phyloP scores from a whole-genome alignment of 805 yeast species.

The Ogataea corticis region DNA sequence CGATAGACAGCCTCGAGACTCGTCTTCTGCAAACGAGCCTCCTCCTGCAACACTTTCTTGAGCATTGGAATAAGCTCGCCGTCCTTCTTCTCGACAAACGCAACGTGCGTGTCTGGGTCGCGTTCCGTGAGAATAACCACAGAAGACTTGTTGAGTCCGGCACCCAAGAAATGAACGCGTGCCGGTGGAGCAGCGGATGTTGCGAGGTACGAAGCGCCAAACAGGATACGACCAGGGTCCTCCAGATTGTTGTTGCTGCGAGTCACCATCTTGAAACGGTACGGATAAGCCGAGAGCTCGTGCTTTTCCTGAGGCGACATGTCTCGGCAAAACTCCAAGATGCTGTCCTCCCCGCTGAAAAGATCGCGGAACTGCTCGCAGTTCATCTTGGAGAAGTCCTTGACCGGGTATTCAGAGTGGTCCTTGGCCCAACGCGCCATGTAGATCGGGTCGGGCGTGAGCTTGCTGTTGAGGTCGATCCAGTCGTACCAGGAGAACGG shows the following conservation, averaged over 20 bases:
- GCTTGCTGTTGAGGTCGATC: conserved; percentile 27
- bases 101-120: conserved; percentile 11
- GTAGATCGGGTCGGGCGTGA: conserved; percentile 14
- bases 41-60: conserved; percentile 18
- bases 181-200: conserved; percentile 31
- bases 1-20: conserved; percentile 14
- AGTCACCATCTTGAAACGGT: conserved; percentile 21
- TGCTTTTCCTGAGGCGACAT: conserved; percentile 12
- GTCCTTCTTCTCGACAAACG: conserved; percentile 7
- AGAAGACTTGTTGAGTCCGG: conserved; percentile 23
- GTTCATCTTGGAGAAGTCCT: conserved; percentile 11
- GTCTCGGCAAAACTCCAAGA: conserved; percentile 12
- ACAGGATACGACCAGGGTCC: conserved; percentile 26
- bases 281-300: conserved; percentile 16
- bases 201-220: conserved; percentile 35
- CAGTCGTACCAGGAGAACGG: conserved; percentile 38
- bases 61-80: conserved; percentile 16
- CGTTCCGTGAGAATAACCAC: conserved; percentile 28
- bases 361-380: conserved; percentile 22
- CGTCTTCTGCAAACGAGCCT: conserved; percentile 12
- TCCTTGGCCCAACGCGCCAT: conserved; percentile 10
- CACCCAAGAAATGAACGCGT: conserved; percentile 35
- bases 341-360: conserved; percentile 13
- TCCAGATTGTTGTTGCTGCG: conserved; percentile 19
- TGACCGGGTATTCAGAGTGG: conserved; percentile 6